Conservation (phyloP, 1,284 basidiomycete species). For the Trametes versicolor region DNA sequence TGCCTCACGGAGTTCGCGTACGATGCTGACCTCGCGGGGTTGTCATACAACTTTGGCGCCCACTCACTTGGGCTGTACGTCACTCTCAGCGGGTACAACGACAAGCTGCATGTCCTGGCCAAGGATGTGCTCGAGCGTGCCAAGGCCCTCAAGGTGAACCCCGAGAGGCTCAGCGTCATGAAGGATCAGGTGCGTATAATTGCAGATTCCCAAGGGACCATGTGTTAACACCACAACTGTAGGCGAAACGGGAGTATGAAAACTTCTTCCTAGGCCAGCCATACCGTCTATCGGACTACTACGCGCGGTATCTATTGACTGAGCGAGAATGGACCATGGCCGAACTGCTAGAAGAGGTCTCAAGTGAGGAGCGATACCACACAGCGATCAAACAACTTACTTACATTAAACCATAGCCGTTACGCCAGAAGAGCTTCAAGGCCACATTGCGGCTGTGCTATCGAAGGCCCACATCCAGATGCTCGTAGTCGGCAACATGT, state of each 20-base stretch:
- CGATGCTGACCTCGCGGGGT: conserved; percentile 92
- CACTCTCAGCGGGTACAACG: conserved; percentile 89
- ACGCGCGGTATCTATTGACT: conserved; percentile 75
- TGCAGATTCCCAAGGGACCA: background rate
- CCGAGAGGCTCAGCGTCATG: conserved; percentile 83
- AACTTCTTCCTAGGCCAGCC: conserved; percentile 93
- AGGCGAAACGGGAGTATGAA: conserved; percentile 80
- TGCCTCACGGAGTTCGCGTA: conserved; percentile 92
- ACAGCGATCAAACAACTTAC: background rate
- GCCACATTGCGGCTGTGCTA: conserved; percentile 73
- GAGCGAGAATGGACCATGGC: conserved; percentile 83
- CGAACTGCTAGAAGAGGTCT: conserved; percentile 84
- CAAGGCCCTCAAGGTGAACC: conserved; percentile 73
- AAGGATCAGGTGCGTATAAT: conserved; percentile 80
- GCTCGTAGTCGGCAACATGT: conserved; percentile 88
- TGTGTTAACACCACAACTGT: conserved; percentile 14
- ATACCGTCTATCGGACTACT: conserved; percentile 86
- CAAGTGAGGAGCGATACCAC: conserved; percentile 60
- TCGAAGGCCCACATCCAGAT: conserved; percentile 79
- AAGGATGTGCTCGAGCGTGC: conserved; percentile 82
- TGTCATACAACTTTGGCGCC: conserved; percentile 80
- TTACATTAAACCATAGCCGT: conserved; percentile 57
- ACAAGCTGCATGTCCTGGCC: conserved; percentile 87
- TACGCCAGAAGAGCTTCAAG: conserved; percentile 77
- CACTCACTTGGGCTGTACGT: conserved; percentile 79